Percentiles rank a stretch among this genome's conserved stretches.
Conservation (phyloP, 352 stramenopile genomes). For the Phytophthora parvispora region DNA sequence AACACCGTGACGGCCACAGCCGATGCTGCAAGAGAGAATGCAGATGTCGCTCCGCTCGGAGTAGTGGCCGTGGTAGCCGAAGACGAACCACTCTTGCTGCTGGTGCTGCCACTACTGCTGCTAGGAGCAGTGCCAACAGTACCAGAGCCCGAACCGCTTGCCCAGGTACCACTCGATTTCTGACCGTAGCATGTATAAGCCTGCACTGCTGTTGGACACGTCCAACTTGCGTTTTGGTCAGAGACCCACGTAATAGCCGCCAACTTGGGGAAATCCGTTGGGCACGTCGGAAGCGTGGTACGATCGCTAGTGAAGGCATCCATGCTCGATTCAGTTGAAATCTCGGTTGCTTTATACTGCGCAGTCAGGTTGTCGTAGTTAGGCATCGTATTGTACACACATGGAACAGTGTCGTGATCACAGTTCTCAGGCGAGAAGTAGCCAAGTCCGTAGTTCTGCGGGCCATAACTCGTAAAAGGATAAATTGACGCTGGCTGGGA, state of each 20-base stretch:
- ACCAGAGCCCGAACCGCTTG: slow-evolving; percentile 20
- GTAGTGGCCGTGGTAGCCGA: slow-evolving; percentile 8
- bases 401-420: slow-evolving; percentile 62
- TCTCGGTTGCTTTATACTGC: slow-evolving; percentile 58
- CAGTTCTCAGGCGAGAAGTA: slow-evolving; percentile 85
- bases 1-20: slow-evolving; percentile 10
- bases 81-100: slow-evolving; percentile 3
- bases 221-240: slow-evolving; percentile 25
- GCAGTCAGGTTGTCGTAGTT: slow-evolving; percentile 77
- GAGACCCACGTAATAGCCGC: slow-evolving; percentile 36
- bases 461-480: slow-evolving; percentile 79
- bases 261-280: slow-evolving; percentile 34
- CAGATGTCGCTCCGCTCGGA: slow-evolving; percentile 7
- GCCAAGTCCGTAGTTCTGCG: slow-evolving; percentile 89
- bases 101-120: slow-evolving; percentile 7
- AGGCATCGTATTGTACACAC: slow-evolving; percentile 80
- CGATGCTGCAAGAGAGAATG: slow-evolving; percentile 4
- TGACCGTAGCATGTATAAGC: slow-evolving; percentile 51
- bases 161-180: slow-evolving; percentile 55
- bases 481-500: slow-evolving; percentile 55
- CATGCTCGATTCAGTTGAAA: slow-evolving; percentile 41
- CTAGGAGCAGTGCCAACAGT: slow-evolving; percentile 2
- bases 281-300: slow-evolving; percentile 36
- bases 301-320: slow-evolving; percentile 42
- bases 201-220: slow-evolving; percentile 30